These are phyloP conservation scores for Isochrysis galbana DNA, from an alignment of 78 protist genomes.

Conservation along the genomic window DNA sequence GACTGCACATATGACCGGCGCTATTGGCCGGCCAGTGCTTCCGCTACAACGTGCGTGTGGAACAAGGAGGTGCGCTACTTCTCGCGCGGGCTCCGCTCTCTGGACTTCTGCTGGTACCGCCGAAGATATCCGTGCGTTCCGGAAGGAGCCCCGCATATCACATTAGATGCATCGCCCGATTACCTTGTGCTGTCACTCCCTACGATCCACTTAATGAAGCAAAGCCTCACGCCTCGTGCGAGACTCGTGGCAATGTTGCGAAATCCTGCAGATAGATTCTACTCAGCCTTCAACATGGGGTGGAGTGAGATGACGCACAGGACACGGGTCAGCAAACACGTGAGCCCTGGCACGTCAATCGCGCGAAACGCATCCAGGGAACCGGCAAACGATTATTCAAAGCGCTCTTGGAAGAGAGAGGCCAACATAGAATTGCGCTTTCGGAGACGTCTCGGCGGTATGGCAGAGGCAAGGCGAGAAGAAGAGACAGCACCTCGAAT, in stretches of 20 bases:
- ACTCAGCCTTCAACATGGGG: conserved; percentile 13
- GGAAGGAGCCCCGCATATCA: background rate
- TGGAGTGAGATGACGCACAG: background rate
- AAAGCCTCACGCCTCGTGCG: background rate
- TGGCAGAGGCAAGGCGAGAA: no score
- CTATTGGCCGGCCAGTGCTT: background rate
- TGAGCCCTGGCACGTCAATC: no score
- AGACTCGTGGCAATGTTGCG: background rate
- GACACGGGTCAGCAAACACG: background rate
- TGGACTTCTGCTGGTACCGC: conserved; percentile 3
- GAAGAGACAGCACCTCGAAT: no score
- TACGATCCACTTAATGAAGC: background rate
- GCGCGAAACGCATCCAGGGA: no score
- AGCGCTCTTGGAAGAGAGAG: no score
- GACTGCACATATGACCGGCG: background rate
- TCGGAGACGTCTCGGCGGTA: no score
- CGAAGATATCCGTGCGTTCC: background rate
- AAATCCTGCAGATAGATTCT: background rate
- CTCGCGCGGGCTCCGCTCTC: background rate
- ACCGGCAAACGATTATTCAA: no score
- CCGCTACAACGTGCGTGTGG: background rate
- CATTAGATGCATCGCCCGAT: background rate
- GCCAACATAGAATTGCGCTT: no score
- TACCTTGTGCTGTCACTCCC: background rate
- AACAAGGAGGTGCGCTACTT: background rate